Percentiles rank a stretch among this genome's conserved stretches.
These are phyloP conservation scores for Rutstroemia sp. DNA, from an alignment of 2,329 filamentous ascomycete species.

Conservation along the genomic window DNA sequence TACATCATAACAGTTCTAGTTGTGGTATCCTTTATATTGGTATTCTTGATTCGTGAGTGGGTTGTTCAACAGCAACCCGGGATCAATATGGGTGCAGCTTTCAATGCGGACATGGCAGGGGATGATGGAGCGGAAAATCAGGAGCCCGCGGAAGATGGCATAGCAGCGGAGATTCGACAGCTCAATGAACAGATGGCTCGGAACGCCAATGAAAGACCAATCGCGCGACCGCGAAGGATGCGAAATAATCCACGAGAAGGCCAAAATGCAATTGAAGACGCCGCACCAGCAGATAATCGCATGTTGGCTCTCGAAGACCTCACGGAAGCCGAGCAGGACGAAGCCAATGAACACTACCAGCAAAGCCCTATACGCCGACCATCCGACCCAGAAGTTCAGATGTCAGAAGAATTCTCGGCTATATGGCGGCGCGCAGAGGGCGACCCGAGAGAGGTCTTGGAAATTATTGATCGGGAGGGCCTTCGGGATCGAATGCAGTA, in stretches of 20 bases:
- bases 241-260: no score
- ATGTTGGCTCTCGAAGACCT: no score
- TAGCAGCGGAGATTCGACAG: neutral
- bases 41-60: conserved; percentile 95
- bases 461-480: conserved; percentile 54
- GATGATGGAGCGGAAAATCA: conserved; percentile 30
- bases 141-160: conserved; percentile 11
- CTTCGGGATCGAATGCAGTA: conserved; percentile 51
- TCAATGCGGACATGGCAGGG: conserved; percentile 48
- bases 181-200: neutral
- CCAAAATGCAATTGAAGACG: no score
- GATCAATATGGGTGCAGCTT: conserved; percentile 65
- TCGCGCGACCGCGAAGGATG: neutral
- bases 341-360: neutral
- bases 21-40: conserved; percentile 89
- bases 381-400: conserved; percentile 20
- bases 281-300: no score
- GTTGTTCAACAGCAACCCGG: conserved; percentile 96
- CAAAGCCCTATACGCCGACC: neutral
- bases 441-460: conserved; percentile 49
- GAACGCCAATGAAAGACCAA: neutral
- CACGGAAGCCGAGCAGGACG: no score
- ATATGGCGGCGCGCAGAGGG: conserved; percentile 55
- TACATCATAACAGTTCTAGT: conserved; percentile 89
- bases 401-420: conserved; percentile 39